Base-by-base conservation (phyloP, 495 filamentous ascomycete species). In the Podospora fimiseda region DNA sequence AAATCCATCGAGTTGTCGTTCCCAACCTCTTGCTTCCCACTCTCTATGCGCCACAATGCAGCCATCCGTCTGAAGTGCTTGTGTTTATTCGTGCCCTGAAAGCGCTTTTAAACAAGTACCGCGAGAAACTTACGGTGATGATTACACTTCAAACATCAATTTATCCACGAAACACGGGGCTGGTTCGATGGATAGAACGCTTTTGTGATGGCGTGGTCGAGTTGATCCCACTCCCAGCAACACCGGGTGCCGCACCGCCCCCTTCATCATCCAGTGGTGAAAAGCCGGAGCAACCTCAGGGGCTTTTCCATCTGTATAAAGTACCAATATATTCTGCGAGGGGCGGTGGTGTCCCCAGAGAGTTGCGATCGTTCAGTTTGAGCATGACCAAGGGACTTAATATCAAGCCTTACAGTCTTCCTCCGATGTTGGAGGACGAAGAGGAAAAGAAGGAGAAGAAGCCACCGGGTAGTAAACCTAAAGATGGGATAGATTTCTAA, bases 331-430 rank as follows among this genome's bases (percentile, higher is more conserved):
- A 87, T 48, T 87, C 90, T 39, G 93, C 96, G 68, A 90, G 85
- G 56, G 92, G 93, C 7, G 83, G 83, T 1, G 89, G 89, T 5
- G 86, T 87, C 11, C 85, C 80, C 48, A 84, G 88, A 9, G 86
- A 93, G 62, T 89, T 96, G 63, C 77, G 95, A 68, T 89, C 89
- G 14, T 98, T 98, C 68, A 90, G 80, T 41, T 69, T 97, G 27
- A 95, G 89, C 62, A 78, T 88, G 58, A 83, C 85, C 54, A 89
- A 80, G 61, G 78, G 80, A 1, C 84, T 98, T 60, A 80, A 86
- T 55, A 90, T 98, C 55, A 89, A 85, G 68, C 86, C 88, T 7
- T 98, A 87, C 66, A 91, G 85, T 66, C 71, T 98, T 45, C 94
- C 94, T 33, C 93, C 93, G 1, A 78, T 89, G n/a, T 88, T 89